A percentile compares a stretch with the other conserved stretches of the same genome.
phyloP scores from a whole-genome alignment of 75 land plant genomes.

The Pseudotsuga menziesii region DNA sequence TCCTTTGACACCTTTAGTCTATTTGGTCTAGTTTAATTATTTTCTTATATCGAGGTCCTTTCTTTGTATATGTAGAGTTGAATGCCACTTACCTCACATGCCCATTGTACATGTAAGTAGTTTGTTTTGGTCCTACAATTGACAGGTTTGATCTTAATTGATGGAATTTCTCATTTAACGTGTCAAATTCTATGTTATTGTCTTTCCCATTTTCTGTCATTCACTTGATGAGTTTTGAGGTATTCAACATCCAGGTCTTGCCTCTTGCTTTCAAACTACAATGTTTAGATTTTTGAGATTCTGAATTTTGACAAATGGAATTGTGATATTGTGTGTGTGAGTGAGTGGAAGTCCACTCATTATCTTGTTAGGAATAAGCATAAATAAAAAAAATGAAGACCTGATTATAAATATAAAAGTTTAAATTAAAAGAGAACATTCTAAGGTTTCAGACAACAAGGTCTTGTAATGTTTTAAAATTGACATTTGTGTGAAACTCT shows the following conservation, averaged over 20 bases:
- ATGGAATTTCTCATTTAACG: neutral
- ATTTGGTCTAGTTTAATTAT: neutral
- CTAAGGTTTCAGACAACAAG: neutral
- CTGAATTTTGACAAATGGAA: too few species aligned
- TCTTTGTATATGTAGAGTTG: conserved; percentile 46
- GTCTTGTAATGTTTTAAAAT: neutral
- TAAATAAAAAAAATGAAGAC: neutral
- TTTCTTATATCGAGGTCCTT: neutral
- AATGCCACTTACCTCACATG: conserved; percentile 77
- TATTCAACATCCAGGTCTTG: neutral
- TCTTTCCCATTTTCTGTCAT: neutral
- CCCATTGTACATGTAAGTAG: conserved; percentile 95
- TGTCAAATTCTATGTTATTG: neutral
- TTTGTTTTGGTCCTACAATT: conserved; percentile 62
- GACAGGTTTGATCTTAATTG: conserved; percentile 53
- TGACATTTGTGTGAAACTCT: neutral
- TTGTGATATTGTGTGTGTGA: neutral
- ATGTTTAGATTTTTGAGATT: too few species aligned
- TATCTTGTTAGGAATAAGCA: neutral
- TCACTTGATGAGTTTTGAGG: neutral
- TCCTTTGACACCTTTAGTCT: neutral
- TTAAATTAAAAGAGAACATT: neutral
- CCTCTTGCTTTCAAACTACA: too few species aligned
- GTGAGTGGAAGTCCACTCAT: neutral
- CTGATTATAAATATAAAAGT: neutral